Evolutionary conservation across 805 yeast genomes (phyloP), one percentile per base, ranked within the genome.

Genomic region (Candida schatavii): DNA sequence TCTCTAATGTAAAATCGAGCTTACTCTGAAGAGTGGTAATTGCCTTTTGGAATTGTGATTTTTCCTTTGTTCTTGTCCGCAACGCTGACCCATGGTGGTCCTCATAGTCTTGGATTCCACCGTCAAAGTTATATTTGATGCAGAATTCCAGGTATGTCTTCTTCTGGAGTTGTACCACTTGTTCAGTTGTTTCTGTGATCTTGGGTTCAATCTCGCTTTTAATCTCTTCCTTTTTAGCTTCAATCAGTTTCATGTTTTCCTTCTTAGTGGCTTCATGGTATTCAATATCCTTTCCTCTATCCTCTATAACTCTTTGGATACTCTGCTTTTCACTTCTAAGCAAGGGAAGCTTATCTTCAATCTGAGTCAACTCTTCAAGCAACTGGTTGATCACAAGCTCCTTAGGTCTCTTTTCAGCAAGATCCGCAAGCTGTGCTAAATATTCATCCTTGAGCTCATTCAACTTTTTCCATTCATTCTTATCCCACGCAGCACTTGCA

Each of bases 81-180:
- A 77, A 54, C 3, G 75, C 61, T 3, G 77, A 66, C 4, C 91
- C 90, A 41, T 83, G 85, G 10, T 77, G 68, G 34, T 66, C 68
- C 57, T 89, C 97, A 56, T 85, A 89, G 26, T 83, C 88, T 36
- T 73, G 68, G 30, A 88, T 78, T 25, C 66, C 65, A 46, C 61
- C 61, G 5, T 64, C 57, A 50, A 88, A 78, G 0, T 80, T 79
- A 40, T 82, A 62, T 42, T 62, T 68, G 1, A 55, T 41, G 43
- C 90, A 83, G 55, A 89, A 85, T 0, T 59, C 72, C 7, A 56
- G 37, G 54, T 80, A 85, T 3, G 81, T 61, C 3, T 57, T 55
- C 2, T 61, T 48, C 47, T 80, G 82, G 5, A 81, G 53, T 1
- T 22, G 28, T 7, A 36, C 51, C 11, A 56, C 49, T 31, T 61